A percentile compares a stretch with the other conserved stretches of the same genome.
phyloP scores from a whole-genome alignment of 371 early-diverging fungal species.

The Mucor ambiguus region DNA sequence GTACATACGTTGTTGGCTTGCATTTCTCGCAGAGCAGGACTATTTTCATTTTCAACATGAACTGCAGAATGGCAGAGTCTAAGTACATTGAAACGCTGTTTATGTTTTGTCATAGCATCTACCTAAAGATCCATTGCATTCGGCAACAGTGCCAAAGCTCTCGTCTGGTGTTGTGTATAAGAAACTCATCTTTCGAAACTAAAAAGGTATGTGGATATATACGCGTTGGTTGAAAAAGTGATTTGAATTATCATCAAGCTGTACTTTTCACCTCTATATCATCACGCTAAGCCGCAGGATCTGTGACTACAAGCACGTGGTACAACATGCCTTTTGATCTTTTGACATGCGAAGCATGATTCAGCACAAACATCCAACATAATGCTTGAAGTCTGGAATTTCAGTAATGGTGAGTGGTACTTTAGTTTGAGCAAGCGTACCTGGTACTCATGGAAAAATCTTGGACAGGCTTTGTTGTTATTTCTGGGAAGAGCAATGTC shows the following conservation, averaged over 20 bases:
- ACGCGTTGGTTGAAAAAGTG: background rate
- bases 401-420: too few species aligned
- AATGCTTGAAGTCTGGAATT: too few species aligned
- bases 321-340: background rate
- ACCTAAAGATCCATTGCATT: constrained; percentile 21
- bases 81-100: background rate
- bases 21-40: constrained; percentile 8
- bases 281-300: constrained; percentile 10
- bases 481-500: background rate
- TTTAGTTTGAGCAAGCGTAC: too few species aligned
- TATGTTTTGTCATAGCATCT: background rate
- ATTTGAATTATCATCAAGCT: background rate
- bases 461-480: background rate
- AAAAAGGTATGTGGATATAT: background rate
- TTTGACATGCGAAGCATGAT: background rate
- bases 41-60: constrained; percentile 11
- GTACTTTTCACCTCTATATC: background rate
- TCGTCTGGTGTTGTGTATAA: constrained; percentile 14
- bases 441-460: too few species aligned
- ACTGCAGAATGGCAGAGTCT: constrained; percentile 5
- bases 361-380: too few species aligned
- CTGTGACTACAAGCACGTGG: background rate
- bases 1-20: background rate
- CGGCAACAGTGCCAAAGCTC: constrained; percentile 21
- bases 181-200: constrained; percentile 2